Percentiles rank a stretch among this genome's conserved stretches.
Conservation (phyloP, 805 yeast genomes). For the Lipomyces orientalis region DNA sequence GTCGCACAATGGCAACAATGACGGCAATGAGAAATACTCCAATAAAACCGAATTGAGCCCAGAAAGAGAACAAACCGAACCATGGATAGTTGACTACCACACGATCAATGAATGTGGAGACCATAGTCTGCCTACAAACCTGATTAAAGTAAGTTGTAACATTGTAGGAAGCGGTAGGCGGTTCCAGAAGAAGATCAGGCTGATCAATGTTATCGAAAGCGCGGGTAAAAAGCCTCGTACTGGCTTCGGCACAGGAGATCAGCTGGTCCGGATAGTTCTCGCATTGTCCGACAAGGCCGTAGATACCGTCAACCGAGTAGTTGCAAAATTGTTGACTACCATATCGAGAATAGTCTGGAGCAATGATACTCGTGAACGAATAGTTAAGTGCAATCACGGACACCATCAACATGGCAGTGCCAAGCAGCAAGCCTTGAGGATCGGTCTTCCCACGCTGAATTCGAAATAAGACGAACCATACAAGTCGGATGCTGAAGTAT, state of each 20-base stretch:
- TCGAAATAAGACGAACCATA: constrained; percentile 37
- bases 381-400: constrained; percentile 37
- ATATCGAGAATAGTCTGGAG: constrained; percentile 37
- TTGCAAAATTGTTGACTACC: constrained; percentile 37
- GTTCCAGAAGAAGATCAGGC: constrained; percentile 20
- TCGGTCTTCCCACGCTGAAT: constrained; percentile 37
- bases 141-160: constrained; percentile 29
- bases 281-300: constrained; percentile 36
- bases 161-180: constrained; percentile 12
- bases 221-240: constrained; percentile 24
- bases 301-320: constrained; percentile 30
- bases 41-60: constrained; percentile 37
- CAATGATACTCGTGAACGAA: constrained; percentile 34
- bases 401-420: constrained; percentile 36
- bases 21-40: constrained; percentile 32
- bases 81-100: constrained; percentile 36
- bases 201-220: constrained; percentile 4
- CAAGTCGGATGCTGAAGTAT: constrained; percentile 36
- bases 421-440: constrained; percentile 37
- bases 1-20: constrained; percentile 29
- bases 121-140: constrained; percentile 36
- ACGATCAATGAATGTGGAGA: constrained; percentile 37
- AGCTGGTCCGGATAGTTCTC: constrained; percentile 28
- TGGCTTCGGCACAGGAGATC: constrained; percentile 36
- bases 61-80: constrained; percentile 37